Conservation (phyloP, 2,329 filamentous ascomycete species). For the Metarhizium robertsii region DNA sequence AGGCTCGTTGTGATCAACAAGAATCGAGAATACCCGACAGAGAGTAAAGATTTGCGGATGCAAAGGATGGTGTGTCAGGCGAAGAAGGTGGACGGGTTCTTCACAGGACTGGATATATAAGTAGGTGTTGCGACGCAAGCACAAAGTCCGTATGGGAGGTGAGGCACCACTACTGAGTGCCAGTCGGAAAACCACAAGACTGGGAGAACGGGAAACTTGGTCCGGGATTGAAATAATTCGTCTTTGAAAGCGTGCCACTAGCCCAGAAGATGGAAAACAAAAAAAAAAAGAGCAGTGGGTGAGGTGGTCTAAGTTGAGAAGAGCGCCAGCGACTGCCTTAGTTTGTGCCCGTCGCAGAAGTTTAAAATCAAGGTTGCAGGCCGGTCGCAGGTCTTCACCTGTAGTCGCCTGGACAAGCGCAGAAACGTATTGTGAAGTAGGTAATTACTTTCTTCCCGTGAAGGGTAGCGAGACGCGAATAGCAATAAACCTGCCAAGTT, state of each 20-base stretch:
- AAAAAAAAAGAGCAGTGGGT: neutral
- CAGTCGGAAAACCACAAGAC: no score
- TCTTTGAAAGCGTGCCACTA: neutral
- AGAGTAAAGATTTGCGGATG: no score
- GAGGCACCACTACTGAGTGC: no score
- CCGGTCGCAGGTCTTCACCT: neutral
- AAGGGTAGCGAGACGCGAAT: neutral
- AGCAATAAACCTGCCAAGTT: neutral
- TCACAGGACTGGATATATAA: neutral
- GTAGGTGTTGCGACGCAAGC: no score
- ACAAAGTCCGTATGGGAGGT: no score
- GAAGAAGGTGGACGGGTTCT: neutral
- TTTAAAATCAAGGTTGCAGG: conserved; percentile 1
- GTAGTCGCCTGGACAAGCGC: neutral
- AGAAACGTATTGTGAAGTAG: neutral
- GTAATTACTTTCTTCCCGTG: neutral
- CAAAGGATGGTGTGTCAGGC: neutral
- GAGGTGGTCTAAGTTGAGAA: neutral
- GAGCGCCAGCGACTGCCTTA: conserved; percentile 1
- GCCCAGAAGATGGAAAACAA: neutral
- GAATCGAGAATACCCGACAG: neutral
- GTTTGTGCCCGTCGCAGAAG: conserved; percentile 3
- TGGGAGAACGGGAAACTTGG: no score
- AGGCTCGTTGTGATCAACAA: neutral
- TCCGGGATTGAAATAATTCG: neutral